phyloP scores from a whole-genome alignment of 257 asterid species.

The Striga asiatica region DNA sequence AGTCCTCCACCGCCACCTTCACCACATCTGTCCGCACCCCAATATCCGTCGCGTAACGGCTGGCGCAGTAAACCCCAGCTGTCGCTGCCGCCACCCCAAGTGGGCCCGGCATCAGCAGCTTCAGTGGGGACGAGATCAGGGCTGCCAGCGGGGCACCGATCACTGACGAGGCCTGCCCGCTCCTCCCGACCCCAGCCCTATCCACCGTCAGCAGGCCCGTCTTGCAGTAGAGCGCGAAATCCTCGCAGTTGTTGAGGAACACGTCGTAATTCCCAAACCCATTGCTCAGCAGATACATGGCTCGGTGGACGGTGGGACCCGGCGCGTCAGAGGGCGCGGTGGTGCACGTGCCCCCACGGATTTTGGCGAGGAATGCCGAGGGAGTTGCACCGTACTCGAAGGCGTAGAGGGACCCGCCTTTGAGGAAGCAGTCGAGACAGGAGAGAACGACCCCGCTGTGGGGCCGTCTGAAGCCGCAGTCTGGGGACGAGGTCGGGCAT shows the following conservation, averaged over 20 bases:
- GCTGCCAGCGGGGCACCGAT: constrained; percentile 93
- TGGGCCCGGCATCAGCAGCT: constrained; percentile 67
- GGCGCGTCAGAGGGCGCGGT: constrained; percentile 65
- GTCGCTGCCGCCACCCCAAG: constrained; percentile 73
- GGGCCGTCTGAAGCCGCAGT: constrained; percentile 80
- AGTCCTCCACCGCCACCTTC: constrained; percentile 80
- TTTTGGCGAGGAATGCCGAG: constrained; percentile 64
- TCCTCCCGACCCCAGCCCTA: constrained; percentile 70
- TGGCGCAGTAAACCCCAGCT: constrained; percentile 88
- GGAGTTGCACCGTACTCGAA: constrained; percentile 71
- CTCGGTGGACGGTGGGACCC: constrained; percentile 51
- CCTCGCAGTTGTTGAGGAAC: constrained; percentile 89
- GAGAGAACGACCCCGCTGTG: constrained; percentile 69
- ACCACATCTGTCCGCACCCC: constrained; percentile 72
- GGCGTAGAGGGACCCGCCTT: constrained; percentile 52
- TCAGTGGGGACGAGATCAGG: constrained; percentile 72
- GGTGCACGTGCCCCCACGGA: constrained; percentile 96
- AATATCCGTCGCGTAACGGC: constrained; percentile 83
- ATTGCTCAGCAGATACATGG: constrained; percentile 71
- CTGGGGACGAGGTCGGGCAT: constrained; percentile 64
- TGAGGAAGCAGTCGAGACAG: constrained; percentile 80
- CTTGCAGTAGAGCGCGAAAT: constrained; percentile 80
- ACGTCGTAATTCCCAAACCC: constrained; percentile 81
- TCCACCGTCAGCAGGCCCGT: constrained; percentile 80
- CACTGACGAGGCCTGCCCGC: constrained; percentile 87